Evolutionary conservation across 2,329 filamentous ascomycete species (phyloP).

Genomic region (Periconia macrospinosa): DNA sequence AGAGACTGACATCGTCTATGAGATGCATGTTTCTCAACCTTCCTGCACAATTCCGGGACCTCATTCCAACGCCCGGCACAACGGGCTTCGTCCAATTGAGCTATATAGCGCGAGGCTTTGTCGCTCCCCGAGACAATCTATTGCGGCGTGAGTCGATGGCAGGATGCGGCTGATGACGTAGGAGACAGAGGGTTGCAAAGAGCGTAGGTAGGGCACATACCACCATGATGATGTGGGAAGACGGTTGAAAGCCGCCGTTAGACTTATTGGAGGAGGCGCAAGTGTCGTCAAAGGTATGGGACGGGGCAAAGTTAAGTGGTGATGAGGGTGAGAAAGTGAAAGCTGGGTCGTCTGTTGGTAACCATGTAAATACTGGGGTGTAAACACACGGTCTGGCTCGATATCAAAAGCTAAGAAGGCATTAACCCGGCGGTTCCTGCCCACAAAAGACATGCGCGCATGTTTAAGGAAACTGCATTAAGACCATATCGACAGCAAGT

Average conservation of each 20-base stretch:
- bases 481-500: background rate
- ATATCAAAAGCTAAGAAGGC: background rate
- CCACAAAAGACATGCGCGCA: background rate
- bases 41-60: constrained; percentile 85
- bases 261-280: constrained; percentile 33
- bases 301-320: background rate
- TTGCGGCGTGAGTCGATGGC: constrained; percentile 27
- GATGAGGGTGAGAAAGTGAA: background rate
- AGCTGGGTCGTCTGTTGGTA: constrained; percentile 8
- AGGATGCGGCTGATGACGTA: constrained; percentile 34
- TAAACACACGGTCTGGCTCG: constrained; percentile 14
- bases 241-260: constrained; percentile 29
- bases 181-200: constrained; percentile 4
- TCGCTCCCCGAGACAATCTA: constrained; percentile 59
- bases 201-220: constrained; percentile 24
- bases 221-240: constrained; percentile 38
- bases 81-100: constrained; percentile 80
- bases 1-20: constrained; percentile 72
- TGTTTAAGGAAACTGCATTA: constrained; percentile 1
- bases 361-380: constrained; percentile 15
- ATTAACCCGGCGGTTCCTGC: background rate
- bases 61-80: constrained; percentile 86
- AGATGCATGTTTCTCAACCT: constrained; percentile 91
- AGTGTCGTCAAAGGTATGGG: background rate
- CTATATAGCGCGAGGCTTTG: constrained; percentile 82